phyloP scores from a whole-genome alignment of 768 basidiomycete genomes.

The Trametes coccinea region DNA sequence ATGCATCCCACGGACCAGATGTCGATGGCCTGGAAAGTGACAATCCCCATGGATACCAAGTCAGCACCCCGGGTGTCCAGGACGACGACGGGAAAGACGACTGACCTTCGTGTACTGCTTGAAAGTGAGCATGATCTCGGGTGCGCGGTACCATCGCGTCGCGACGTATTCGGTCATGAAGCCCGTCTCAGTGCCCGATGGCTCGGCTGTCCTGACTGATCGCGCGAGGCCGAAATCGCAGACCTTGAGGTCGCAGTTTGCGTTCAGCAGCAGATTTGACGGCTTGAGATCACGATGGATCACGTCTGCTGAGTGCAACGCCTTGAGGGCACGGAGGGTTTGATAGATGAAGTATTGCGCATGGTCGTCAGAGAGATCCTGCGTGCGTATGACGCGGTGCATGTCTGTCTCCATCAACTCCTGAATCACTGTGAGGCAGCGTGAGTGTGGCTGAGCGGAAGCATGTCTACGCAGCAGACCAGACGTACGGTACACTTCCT shows the following conservation, averaged over 20 bases:
- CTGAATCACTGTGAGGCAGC: constrained; percentile 63
- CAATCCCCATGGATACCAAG: constrained; percentile 2
- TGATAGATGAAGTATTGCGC: constrained; percentile 94
- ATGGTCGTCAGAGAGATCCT: constrained; percentile 94
- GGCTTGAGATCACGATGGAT: constrained; percentile 97
- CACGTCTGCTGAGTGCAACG: constrained; percentile 94
- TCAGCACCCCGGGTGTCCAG: not conserved
- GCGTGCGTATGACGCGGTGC: constrained; percentile 94
- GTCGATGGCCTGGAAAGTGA: constrained; percentile 64
- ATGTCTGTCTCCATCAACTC: constrained; percentile 96
- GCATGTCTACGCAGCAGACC: constrained; percentile 1
- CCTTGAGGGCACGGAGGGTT: constrained; percentile 93
- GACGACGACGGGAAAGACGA: not conserved
- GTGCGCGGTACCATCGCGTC: constrained; percentile 97
- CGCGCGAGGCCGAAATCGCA: constrained; percentile 94
- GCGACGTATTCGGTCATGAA: constrained; percentile 99
- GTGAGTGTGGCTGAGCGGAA: not conserved
- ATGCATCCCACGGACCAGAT: constrained; percentile 89
- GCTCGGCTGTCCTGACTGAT: constrained; percentile 84
- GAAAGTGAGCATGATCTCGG: constrained; percentile 99
- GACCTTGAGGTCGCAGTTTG: constrained; percentile 95
- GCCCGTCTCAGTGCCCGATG: constrained; percentile 61
- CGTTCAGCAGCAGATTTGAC: constrained; percentile 94
- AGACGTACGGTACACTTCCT: constrained; percentile 75
- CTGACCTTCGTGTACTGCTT: constrained; percentile 93